phyloP scores from a whole-genome alignment of 495 filamentous ascomycete species.

The Aspergillus panamensis region DNA sequence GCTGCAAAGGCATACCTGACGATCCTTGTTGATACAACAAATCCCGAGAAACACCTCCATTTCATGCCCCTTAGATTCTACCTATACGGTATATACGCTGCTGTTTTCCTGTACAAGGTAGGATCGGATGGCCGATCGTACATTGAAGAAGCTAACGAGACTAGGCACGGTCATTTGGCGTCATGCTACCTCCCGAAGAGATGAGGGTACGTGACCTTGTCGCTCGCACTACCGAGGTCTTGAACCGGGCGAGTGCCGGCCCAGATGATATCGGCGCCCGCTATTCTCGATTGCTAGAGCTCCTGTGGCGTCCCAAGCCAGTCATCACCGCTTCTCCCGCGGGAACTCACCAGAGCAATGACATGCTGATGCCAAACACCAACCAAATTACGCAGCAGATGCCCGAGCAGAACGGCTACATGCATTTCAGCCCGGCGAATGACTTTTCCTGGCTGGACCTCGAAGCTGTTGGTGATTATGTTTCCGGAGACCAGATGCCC shows the following conservation, averaged over 20 bases:
- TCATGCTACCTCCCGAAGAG: conserved; percentile 50
- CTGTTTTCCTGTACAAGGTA: conserved; percentile 55
- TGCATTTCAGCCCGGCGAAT: conserved; percentile 48
- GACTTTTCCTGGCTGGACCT: conserved; percentile 59
- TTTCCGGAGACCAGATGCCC: conserved; percentile 43
- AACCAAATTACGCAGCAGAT: conserved; percentile 28
- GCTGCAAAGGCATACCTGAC: conserved; percentile 58
- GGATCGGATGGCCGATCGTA: background rate
- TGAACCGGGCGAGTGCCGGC: conserved; percentile 51
- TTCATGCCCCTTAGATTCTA: conserved; percentile 61
- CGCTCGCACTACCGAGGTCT: conserved; percentile 46
- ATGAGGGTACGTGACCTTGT: conserved; percentile 51
- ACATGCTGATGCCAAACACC: conserved; percentile 31
- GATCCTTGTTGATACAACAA: conserved; percentile 52
- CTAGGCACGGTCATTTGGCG: conserved; percentile 52
- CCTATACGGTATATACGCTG: conserved; percentile 55
- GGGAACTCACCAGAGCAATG: conserved; percentile 33
- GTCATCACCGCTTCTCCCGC: conserved; percentile 24
- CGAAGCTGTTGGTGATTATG: conserved; percentile 55
- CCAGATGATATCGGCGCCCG: conserved; percentile 52
- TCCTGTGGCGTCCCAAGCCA: conserved; percentile 46
- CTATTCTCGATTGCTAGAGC: conserved; percentile 52
- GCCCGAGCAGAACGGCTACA: conserved; percentile 33
- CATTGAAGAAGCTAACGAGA: background rate
- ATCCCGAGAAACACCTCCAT: conserved; percentile 53